Conservation (phyloP, 192 early-diverging fungal species). For the Backusella luteola region DNA sequence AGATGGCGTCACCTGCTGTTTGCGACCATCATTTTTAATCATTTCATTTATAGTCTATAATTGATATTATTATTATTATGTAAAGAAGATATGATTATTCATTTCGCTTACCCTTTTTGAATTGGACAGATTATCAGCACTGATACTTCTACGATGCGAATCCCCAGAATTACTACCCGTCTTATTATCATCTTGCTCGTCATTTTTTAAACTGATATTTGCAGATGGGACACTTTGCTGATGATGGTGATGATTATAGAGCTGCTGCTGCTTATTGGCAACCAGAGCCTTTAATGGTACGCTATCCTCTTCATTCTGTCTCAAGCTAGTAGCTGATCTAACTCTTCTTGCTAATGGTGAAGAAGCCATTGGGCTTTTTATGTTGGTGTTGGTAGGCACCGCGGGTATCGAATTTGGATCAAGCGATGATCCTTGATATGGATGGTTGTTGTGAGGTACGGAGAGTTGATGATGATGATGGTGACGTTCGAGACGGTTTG, state of each 20-base stretch:
- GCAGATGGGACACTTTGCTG: background rate
- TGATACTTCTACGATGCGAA: slow-evolving; percentile 28
- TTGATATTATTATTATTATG: background rate
- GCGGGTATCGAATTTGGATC: slow-evolving; percentile 11
- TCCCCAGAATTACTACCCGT: background rate
- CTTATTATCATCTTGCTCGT: background rate
- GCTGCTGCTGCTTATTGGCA: slow-evolving; percentile 24
- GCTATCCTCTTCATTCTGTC: slow-evolving; percentile 42
- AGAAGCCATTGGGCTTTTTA: slow-evolving; percentile 19
- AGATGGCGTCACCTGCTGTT: background rate
- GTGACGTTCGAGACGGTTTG: background rate
- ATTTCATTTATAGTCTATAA: slow-evolving; percentile 7
- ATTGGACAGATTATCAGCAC: slow-evolving; percentile 25
- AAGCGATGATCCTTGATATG: background rate
- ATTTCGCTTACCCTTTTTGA: slow-evolving; percentile 12
- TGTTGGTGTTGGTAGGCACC: slow-evolving; percentile 1
- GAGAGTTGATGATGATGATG: slow-evolving; percentile 8
- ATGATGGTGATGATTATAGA: slow-evolving; percentile 11
- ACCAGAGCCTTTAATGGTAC: slow-evolving; percentile 36
- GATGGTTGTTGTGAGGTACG: background rate
- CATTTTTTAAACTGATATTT: background rate
- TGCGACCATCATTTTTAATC: background rate
- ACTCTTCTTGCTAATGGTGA: slow-evolving; percentile 44
- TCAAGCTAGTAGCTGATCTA: slow-evolving; percentile 47
- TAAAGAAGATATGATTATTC: background rate